These are phyloP conservation scores for Penicillium sp. DNA, from an alignment of 2,329 filamentous ascomycete genomes.

Conservation along the genomic window DNA sequence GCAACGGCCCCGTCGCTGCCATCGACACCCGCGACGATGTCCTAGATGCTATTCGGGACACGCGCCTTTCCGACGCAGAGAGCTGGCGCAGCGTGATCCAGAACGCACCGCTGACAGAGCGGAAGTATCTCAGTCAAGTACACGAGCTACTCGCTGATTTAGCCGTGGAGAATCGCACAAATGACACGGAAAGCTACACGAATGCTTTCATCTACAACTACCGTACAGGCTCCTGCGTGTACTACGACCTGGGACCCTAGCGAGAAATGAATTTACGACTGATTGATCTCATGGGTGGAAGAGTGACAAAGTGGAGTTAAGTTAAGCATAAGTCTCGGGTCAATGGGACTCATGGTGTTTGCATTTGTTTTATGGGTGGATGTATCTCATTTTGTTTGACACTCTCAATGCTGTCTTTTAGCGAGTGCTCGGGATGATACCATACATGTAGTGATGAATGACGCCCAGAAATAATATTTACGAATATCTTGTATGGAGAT, in stretches of 20 bases:
- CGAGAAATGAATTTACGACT: slow-evolving; percentile 21
- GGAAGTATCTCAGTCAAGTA: slow-evolving; percentile 78
- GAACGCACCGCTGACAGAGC: slow-evolving; percentile 69
- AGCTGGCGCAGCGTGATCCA: slow-evolving; percentile 82
- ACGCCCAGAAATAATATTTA: slow-evolving; percentile 9
- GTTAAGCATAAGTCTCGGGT: slow-evolving; percentile 2
- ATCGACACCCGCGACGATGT: slow-evolving; percentile 85
- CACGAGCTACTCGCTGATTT: slow-evolving; percentile 70
- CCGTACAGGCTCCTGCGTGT: slow-evolving; percentile 75
- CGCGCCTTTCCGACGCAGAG: slow-evolving; percentile 73
- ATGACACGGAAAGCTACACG: slow-evolving; percentile 52
- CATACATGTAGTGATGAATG: slow-evolving; percentile 18
- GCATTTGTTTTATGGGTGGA: slow-evolving; percentile 1
- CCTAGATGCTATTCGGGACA: slow-evolving; percentile 71
- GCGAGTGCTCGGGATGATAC: slow-evolving; percentile 20
- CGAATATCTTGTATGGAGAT: slow-evolving; percentile 8
- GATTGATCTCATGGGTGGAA: slow-evolving; percentile 1
- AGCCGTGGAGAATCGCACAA: slow-evolving; percentile 48
- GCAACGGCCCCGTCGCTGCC: slow-evolving; percentile 77
- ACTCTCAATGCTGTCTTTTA: slow-evolving; percentile 18
- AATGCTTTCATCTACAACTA: slow-evolving; percentile 93
- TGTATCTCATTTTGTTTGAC: slow-evolving; percentile 8
- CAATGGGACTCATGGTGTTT: slow-evolving; percentile 15
- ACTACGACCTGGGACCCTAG: slow-evolving; percentile 68
- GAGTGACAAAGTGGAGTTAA: neutral